Evolutionary conservation across 192 early-diverging fungal genomes (phyloP), one percentile per base, ranked within the genome.

Genomic region (Phlyctochytrium bullatum): DNA sequence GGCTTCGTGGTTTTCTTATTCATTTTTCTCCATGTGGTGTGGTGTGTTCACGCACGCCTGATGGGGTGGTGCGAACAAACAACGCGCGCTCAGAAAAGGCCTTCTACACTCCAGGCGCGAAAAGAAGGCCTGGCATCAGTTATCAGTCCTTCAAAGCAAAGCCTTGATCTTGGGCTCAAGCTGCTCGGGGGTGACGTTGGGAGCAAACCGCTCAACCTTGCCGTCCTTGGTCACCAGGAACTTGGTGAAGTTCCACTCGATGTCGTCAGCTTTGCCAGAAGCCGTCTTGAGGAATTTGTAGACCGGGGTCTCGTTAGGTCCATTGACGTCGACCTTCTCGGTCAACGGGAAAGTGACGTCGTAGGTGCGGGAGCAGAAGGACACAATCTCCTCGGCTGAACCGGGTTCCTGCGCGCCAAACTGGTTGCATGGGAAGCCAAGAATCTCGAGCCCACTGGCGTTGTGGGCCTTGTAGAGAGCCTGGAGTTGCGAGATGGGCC

Each of bases 391-490:
- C 12, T 75, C 74, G 34, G 28, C 62, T 23, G 67, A 34, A 14
- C 52, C 47, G 25, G 65, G 62, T 35, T 72, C 74, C 59, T 76
- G 71, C 20, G 35, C 60, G 40, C 40, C 40, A 67, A 96, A 96
- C 83, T 93, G 88, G 80, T 97, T 95, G 69, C 86, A 89, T 24
- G 96, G 96, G 76, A 92, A 91, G 23, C 93, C 95, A 61, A 97
- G 75, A 52, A 98, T 75, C 29, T 86, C 87, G 54, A 98, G 85
- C 14, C 92, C 94, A 47, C 80, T 32, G 71, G 79, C 75, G 36
- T 69, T 65, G 67, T 82, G 73, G 61, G 78, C 74, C 53, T 83
- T 54, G 72, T 84, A 66, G 1, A 83, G 65, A 20, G 40, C 40
- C 40, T 47, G 20, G n/a, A n/a, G n/a, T n/a, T n/a, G n/a, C n/a